Evolutionary conservation across 1,284 basidiomycete species (phyloP).

Genomic region (Phellopilus nigrolimitatus): DNA sequence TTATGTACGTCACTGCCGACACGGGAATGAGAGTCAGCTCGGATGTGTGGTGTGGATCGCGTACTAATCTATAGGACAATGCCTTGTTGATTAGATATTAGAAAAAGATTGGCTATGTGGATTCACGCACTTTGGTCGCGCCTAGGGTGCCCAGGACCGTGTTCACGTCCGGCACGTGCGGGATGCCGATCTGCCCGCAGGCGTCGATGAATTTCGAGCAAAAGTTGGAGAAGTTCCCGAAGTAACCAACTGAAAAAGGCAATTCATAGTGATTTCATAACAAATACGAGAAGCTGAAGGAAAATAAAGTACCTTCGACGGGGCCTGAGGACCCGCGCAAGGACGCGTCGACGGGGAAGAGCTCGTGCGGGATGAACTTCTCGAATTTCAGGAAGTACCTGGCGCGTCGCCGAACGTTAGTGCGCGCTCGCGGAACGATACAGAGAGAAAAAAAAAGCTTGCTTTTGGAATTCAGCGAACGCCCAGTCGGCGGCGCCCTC

Average conservation of each 20-base stretch:
- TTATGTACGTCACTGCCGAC: conserved; percentile 22
- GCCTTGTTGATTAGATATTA: neutral
- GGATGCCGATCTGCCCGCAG: conserved; percentile 20
- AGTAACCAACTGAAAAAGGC: conserved; percentile 16
- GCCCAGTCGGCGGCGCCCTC: conserved; percentile 54
- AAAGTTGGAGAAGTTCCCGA: conserved; percentile 14
- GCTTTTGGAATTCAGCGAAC: conserved; percentile 51
- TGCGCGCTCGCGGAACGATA: neutral
- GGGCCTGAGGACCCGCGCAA: conserved; percentile 13
- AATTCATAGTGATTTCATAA: neutral
- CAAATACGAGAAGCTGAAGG: neutral
- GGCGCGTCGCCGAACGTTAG: neutral
- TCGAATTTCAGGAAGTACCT: conserved; percentile 24
- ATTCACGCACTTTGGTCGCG: conserved; percentile 22
- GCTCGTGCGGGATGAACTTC: conserved; percentile 17
- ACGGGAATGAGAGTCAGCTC: conserved; percentile 9
- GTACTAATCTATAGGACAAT: conserved; percentile 19
- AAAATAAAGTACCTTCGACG: conserved; percentile 10
- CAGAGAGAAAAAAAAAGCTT: conserved; percentile 17
- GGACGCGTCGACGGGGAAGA: conserved; percentile 18
- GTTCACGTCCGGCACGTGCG: conserved; percentile 21
- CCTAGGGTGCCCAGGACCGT: conserved; percentile 22
- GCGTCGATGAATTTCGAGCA: conserved; percentile 20
- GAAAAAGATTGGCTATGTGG: neutral
- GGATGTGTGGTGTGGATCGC: conserved; percentile 1